Evolutionary conservation across 306 rosid species (phyloP).

Genomic region (Calophaca sinica): DNA sequence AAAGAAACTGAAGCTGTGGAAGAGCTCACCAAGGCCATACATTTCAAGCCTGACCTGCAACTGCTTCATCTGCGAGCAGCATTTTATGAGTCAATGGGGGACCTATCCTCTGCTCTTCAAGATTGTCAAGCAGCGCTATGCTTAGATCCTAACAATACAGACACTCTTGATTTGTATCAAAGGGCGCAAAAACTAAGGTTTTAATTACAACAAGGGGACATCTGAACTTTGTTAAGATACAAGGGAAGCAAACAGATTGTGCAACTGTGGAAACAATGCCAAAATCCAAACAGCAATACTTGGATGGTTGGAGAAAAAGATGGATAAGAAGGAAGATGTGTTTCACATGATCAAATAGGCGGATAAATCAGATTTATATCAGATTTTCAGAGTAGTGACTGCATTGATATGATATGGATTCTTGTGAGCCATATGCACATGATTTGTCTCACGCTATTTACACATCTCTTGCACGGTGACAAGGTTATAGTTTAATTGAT

Average conservation of each 20-base stretch:
- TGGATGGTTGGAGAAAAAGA: no score
- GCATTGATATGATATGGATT: constrained; percentile 34
- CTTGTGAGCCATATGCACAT: constrained; percentile 41
- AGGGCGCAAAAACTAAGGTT: constrained; percentile 53
- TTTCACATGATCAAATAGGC: constrained; percentile 35
- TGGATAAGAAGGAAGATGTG: not conserved
- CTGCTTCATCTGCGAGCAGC: no score
- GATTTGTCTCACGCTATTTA: constrained; percentile 32
- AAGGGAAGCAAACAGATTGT: no score
- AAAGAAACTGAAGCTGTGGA: no score
- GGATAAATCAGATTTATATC: constrained; percentile 29
- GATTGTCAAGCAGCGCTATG: no score
- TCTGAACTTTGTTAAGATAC: not conserved
- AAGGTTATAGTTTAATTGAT: constrained; percentile 30
- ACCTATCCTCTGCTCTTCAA: no score
- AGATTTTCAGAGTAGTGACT: constrained; percentile 27
- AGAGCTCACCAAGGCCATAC: no score
- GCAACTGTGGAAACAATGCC: not conserved
- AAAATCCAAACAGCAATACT: not conserved
- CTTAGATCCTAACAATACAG: no score
- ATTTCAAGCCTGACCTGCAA: no score
- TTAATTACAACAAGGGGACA: not conserved
- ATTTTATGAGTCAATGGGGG: no score
- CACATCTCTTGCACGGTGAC: constrained; percentile 56
- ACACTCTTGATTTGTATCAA: constrained; percentile 39